phyloP scores from a whole-genome alignment of 116 monocot species.

The Iris pallida region DNA sequence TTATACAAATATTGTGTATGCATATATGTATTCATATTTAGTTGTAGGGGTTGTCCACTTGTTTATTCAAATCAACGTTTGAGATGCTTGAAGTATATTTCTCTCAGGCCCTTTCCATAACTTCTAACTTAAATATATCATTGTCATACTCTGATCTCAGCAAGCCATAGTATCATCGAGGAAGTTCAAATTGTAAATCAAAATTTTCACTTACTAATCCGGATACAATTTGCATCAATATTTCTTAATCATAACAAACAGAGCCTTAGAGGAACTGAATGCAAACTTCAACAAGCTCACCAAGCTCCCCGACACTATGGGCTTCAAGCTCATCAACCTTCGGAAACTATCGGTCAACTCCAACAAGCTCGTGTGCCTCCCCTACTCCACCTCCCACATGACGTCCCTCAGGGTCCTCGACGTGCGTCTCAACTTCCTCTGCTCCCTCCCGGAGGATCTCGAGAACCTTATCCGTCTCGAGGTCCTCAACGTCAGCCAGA shows the following conservation, averaged over 20 bases:
- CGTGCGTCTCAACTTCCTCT: conserved; percentile 79
- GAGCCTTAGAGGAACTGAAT: conserved; percentile 62
- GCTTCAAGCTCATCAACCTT: conserved; percentile 61
- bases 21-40: too few relatives aligned
- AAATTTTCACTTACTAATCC: too few relatives aligned
- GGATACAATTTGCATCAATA: too few relatives aligned
- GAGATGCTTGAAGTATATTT: too few relatives aligned
- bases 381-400: conserved; percentile 79
- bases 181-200: too few relatives aligned
- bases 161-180: too few relatives aligned
- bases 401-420: conserved; percentile 64
- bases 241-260: neutral
- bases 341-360: conserved; percentile 64
- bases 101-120: too few relatives aligned
- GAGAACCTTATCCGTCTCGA: conserved; percentile 70
- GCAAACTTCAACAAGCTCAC: conserved; percentile 89
- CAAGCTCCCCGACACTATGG: conserved; percentile 73
- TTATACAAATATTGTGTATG: too few relatives aligned
- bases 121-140: too few relatives aligned
- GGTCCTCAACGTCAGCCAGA: conserved; percentile 72
- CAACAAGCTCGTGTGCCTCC: conserved; percentile 69
- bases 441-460: conserved; percentile 64
- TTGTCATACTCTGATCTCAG: too few relatives aligned
- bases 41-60: too few relatives aligned
- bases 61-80: too few relatives aligned